Base-by-base conservation (phyloP, 176 grass and related monocot species). In the Cenchrus purpureus region DNA sequence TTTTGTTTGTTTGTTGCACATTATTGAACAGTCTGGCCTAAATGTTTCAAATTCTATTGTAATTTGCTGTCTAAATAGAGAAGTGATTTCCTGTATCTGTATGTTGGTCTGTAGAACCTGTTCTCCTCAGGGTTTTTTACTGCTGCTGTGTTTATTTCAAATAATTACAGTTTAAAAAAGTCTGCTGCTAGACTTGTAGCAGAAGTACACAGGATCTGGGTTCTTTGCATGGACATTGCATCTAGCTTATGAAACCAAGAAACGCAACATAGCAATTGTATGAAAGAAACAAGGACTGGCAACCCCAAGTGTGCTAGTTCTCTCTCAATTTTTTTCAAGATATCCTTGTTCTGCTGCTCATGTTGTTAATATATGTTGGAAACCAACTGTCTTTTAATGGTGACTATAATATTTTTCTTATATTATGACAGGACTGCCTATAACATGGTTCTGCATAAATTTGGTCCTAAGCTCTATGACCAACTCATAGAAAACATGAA, bases 381-480 rank as follows among this genome's bases (percentile, higher is more conserved):
- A 3, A 4, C 37, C 37, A 77, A 44, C 82, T 13, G 1, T 79
- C 8, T 77, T 77, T 14, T 64, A 14, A 44, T 45, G 20, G 10
- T 49, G 32, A 53, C 56, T 66, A 85, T 86, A 71, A 77, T 48
- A 19, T 82, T 77, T n/a, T 43, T 8, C 48, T 77, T 82, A 13
- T 57, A 61, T 78, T 63, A 14, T 71, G 73, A 43, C 86, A 95
- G 93, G 90, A 95, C 88, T 85, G 88, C 93, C 12, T 95, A 95
- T 83, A 95, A 95, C 77, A 82, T 95, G 93, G 90, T 95, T 2
- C 48, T 95, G 71, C 82, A 92, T 71, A 95, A 92, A 79, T 90
- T 87, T 82, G 93, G 90, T 19, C 79, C 85, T 53, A 91, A 86
- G 79, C 91, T 92, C 44, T 95, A 95, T 87, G 83, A 82, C 34